Evolutionary conservation across 805 yeast species (phyloP).

Genomic region (Starmera dryadoides): DNA sequence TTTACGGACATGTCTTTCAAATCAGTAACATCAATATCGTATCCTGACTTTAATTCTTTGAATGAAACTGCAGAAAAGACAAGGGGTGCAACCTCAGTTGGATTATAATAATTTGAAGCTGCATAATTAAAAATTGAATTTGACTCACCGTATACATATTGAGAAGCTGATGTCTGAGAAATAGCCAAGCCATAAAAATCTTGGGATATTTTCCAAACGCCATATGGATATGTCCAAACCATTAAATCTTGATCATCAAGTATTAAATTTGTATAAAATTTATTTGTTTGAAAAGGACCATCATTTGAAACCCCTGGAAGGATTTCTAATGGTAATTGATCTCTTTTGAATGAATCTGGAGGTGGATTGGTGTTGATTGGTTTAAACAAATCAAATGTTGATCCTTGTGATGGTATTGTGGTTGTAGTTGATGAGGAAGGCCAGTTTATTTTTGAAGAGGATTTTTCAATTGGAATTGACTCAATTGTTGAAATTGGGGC

Average conservation of each 20-base stretch:
- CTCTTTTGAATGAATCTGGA: conserved; percentile 37
- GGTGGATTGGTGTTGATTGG: conserved; percentile 40
- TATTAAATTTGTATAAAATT: conserved; percentile 63
- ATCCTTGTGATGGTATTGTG: conserved; percentile 14
- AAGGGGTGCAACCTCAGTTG: conserved; percentile 46
- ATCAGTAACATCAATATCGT: conserved; percentile 34
- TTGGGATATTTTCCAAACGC: conserved; percentile 44
- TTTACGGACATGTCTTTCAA: conserved; percentile 45
- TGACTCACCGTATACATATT: conserved; percentile 38
- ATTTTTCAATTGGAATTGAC: conserved; percentile 5
- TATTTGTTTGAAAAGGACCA: conserved; percentile 58
- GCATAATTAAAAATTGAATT: conserved; percentile 40
- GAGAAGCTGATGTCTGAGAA: conserved; percentile 42
- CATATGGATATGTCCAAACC: conserved; percentile 62
- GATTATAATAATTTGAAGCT: conserved; percentile 42
- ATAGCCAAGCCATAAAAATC: conserved; percentile 51
- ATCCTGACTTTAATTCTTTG: conserved; percentile 26
- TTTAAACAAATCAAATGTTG: conserved; percentile 38
- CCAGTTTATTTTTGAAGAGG: too few species aligned
- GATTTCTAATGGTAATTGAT: conserved; percentile 35
- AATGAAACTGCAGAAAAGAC: conserved; percentile 49
- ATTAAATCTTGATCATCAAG: conserved; percentile 46
- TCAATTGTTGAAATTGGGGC: conserved; percentile 21
- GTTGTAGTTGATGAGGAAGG: conserved; percentile 3
- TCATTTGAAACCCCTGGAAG: conserved; percentile 42